Conservation (phyloP, 1,284 basidiomycete genomes). For the Cryptococcus sp. region DNA sequence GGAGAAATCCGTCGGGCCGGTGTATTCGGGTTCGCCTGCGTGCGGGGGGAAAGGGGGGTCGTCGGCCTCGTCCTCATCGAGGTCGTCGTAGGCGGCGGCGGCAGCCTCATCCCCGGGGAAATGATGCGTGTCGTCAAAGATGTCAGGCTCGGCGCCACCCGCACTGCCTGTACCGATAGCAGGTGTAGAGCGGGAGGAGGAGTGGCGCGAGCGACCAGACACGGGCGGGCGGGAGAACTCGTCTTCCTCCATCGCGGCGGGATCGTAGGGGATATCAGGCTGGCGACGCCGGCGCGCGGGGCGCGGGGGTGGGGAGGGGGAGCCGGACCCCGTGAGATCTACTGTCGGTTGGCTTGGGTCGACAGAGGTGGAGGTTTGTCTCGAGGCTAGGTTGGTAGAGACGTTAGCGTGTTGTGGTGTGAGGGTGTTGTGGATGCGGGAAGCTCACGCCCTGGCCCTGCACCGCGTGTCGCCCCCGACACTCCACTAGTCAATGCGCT, state of each 20-base stretch:
- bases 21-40: constrained; percentile 10
- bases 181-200: constrained; percentile 11
- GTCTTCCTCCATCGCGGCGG: constrained; percentile 3
- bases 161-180: neutral
- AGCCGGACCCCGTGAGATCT: constrained; percentile 16
- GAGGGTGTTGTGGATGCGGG: neutral
- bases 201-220: constrained; percentile 13
- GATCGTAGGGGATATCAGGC: constrained; percentile 18
- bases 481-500: constrained; percentile 4
- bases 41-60: neutral
- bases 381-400: constrained; percentile 12
- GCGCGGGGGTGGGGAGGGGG: constrained; percentile 16
- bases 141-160: constrained; percentile 3
- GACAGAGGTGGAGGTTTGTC: constrained; percentile 8
- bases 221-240: constrained; percentile 11
- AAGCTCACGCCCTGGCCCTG: constrained; percentile 17
- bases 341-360: constrained; percentile 23
- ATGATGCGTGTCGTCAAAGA: constrained; percentile 18
- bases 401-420: neutral
- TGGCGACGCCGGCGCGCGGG: constrained; percentile 18
- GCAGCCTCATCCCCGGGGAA: constrained; percentile 26
- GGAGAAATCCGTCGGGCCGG: constrained; percentile 38
- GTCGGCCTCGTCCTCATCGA: constrained; percentile 3
- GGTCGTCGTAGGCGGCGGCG: constrained; percentile 12
- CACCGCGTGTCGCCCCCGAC: constrained; percentile 3